phyloP scores from a whole-genome alignment of 306 rosid genomes.

The Gynostemma pentaphyllum region DNA sequence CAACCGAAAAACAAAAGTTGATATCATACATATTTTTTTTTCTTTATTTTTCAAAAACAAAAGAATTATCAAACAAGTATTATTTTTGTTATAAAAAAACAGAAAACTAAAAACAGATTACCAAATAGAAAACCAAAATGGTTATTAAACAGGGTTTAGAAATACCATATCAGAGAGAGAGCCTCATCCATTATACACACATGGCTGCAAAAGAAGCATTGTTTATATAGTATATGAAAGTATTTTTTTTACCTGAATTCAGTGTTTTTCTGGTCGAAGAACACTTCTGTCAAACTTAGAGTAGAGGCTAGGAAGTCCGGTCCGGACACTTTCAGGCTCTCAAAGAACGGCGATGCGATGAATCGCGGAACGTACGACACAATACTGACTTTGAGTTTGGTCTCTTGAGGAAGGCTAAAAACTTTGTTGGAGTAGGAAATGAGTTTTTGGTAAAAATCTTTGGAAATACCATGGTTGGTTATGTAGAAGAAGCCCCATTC shows the following conservation, averaged over 20 bases:
- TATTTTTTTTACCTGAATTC: conserved; percentile 33
- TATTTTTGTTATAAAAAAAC: too few relatives aligned
- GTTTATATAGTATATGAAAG: not conserved
- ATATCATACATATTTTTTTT: too few relatives aligned
- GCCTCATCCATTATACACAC: too few relatives aligned
- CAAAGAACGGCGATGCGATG: conserved; percentile 62
- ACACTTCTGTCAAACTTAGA: conserved; percentile 29
- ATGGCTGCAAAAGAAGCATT: not conserved
- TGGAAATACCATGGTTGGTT: conserved; percentile 61
- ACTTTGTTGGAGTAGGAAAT: conserved; percentile 21
- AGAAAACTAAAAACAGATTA: too few relatives aligned
- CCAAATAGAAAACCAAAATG: too few relatives aligned
- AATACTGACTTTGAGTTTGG: conserved; percentile 52
- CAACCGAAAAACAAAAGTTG: too few relatives aligned
- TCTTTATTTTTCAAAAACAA: too few relatives aligned
- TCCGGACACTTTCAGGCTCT: conserved; percentile 57
- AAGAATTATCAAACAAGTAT: too few relatives aligned
- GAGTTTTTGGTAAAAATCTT: conserved; percentile 39
- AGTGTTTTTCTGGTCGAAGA: conserved; percentile 29
- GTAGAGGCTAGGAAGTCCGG: conserved; percentile 55
- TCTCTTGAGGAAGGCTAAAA: conserved; percentile 38
- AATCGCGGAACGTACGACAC: conserved; percentile 58
- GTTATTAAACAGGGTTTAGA: too few relatives aligned
- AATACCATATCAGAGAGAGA: too few relatives aligned
- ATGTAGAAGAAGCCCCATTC: conserved; percentile 74